Evolutionary conservation across 768 basidiomycete genomes (phyloP).

Genomic region (Pholiota microspora): DNA sequence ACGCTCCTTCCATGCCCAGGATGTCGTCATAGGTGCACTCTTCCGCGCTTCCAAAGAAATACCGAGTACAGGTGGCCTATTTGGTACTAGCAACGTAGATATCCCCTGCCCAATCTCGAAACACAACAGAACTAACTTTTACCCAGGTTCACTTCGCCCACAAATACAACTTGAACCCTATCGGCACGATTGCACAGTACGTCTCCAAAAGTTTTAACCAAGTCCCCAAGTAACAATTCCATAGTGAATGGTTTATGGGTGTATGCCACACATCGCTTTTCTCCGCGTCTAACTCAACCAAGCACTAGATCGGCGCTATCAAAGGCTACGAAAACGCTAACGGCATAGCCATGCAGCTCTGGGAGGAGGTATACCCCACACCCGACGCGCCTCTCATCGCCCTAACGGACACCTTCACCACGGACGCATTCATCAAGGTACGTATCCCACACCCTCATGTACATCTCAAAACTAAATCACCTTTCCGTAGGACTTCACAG

Average conservation of each 20-base stretch:
- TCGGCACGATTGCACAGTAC: conserved; percentile 88
- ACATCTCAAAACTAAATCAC: neutral
- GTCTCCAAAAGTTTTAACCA: conserved; percentile 28
- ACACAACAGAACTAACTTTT: neutral
- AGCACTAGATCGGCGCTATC: conserved; percentile 72
- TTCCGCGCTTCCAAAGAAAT: conserved; percentile 59
- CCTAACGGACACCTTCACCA: conserved; percentile 95
- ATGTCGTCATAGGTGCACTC: conserved; percentile 70
- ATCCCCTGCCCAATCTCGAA: neutral
- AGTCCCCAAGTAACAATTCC: neutral
- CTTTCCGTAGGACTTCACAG: conserved; percentile 50
- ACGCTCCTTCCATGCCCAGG: conserved; percentile 74
- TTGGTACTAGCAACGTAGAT: conserved; percentile 88
- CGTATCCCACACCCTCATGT: neutral
- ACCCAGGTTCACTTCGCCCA: conserved; percentile 80
- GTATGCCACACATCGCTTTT: conserved; percentile 37
- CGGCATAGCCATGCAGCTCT: conserved; percentile 70
- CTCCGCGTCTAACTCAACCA: neutral
- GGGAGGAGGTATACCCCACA: conserved; percentile 75
- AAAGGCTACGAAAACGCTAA: conserved; percentile 82
- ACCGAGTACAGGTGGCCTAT: conserved; percentile 51
- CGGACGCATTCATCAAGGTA: conserved; percentile 80
- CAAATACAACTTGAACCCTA: conserved; percentile 60
- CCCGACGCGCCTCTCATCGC: conserved; percentile 57
- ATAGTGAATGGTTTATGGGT: conserved; percentile 88